Evolutionary conservation across 2,329 filamentous ascomycete genomes (phyloP), one percentile per base, ranked within the genome.

Genomic region (Alternaria dauci): DNA sequence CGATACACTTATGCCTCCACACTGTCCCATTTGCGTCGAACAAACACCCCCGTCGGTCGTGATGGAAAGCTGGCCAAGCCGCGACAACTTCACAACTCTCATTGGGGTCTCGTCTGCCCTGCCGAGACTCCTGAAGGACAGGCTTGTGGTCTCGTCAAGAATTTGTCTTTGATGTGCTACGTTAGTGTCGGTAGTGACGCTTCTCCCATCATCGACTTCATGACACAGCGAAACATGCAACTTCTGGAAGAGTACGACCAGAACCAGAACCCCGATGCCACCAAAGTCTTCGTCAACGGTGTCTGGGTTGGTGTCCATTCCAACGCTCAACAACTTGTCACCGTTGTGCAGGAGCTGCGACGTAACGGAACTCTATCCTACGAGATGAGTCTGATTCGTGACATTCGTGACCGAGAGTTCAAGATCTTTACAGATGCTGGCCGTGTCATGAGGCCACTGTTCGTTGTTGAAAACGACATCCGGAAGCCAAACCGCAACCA

Each of bases 1-100:
- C 89, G 95, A 77, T 99, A 98, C 78, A 98, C 96, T 0, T 99
- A 97, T 76, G 89, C 95, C 16, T 99, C 96, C 41, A 98, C 94
- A 0, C 82, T 99, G 43, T 99, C 95, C 18, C 96, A 99, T 89
- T 86, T 99, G 81, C 90, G 96, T 72, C 90, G 95, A 74, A 99
- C 96, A 54, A 99, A 99, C 79, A 99, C 96, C 0, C 95, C 95
- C 0, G 96, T 99, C 66, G 95, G 96, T 63, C 89, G 96, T 82
- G 96, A 99, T 80, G 96, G 95, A 69, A 99, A 99, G 81, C 91
- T 99, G 69, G 96, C 96, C 41, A 99, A 99, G 80, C 95, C 95
- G 39, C 91, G 95, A 61, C 96, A 99, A 81, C 86, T 99, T 66
- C 95, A 99, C 84, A 98, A 98, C 80, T 98, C 94, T 7, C 95